Evolutionary conservation across 805 yeast species (phyloP).

Genomic region (Cyberlindnera amylophila): DNA sequence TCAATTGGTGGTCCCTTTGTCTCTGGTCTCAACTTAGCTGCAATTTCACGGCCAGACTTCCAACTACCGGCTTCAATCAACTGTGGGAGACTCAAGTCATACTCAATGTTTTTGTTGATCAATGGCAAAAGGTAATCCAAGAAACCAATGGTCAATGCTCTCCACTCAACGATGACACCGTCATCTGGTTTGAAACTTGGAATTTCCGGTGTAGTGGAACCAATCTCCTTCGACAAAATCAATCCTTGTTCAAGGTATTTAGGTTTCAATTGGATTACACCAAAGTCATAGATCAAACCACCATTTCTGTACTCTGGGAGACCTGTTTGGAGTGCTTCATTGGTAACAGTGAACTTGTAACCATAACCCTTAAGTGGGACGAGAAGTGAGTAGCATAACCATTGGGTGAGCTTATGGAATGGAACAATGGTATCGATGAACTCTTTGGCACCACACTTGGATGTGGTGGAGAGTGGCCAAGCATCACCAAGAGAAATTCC

Average conservation of each 20-base stretch:
- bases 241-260: slow-evolving; percentile 37
- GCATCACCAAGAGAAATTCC: slow-evolving; percentile 60
- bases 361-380: slow-evolving; percentile 49
- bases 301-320: slow-evolving; percentile 83
- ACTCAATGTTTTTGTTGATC: slow-evolving; percentile 43
- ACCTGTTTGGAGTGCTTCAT: slow-evolving; percentile 82
- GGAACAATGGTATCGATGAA: slow-evolving; percentile 45
- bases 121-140: slow-evolving; percentile 49
- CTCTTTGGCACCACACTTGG: slow-evolving; percentile 20
- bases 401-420: slow-evolving; percentile 63
- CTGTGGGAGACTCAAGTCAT: slow-evolving; percentile 47
- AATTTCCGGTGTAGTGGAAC: slow-evolving; percentile 28
- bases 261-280: slow-evolving; percentile 45
- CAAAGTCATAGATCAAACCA: slow-evolving; percentile 57
- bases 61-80: slow-evolving; percentile 66
- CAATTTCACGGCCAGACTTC: slow-evolving; percentile 62
- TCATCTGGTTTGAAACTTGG: slow-evolving; percentile 53
- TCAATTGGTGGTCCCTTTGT: slow-evolving; percentile 64
- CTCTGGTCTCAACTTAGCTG: slow-evolving; percentile 43
- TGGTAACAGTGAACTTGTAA: slow-evolving; percentile 50
- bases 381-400: slow-evolving; percentile 60
- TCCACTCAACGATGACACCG: slow-evolving; percentile 66
- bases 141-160: slow-evolving; percentile 56
- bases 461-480: slow-evolving; percentile 44
- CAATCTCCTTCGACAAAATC: slow-evolving; percentile 29